Evolutionary conservation across 2,329 filamentous ascomycete species (phyloP).

Genomic region (Cladosporium sp.): DNA sequence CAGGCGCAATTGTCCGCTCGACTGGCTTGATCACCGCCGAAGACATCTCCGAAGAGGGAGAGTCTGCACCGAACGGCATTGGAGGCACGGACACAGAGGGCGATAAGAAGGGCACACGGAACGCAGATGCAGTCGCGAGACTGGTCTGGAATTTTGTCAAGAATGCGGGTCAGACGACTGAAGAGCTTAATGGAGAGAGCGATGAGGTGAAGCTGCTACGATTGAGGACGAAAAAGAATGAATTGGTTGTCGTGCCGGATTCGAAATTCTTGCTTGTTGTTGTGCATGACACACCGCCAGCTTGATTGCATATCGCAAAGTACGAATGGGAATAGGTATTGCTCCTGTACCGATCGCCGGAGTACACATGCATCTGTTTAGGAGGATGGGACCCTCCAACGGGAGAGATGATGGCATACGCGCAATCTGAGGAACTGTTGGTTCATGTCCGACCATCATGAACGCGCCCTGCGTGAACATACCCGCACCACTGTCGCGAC

Average conservation of each 20-base stretch:
- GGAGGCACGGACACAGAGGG: constrained; percentile 22
- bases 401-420: too few relatives aligned
- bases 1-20: constrained; percentile 70
- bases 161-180: constrained; percentile 64
- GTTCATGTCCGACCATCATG: too few relatives aligned
- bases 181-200: constrained; percentile 69
- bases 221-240: constrained; percentile 77
- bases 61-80: constrained; percentile 24
- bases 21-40: constrained; percentile 64
- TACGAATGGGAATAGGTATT: neutral
- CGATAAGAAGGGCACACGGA: constrained; percentile 39
- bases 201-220: constrained; percentile 74
- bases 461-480: too few relatives aligned
- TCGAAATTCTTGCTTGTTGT: constrained; percentile 73
- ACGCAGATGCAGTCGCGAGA: constrained; percentile 66
- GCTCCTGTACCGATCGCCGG: neutral
- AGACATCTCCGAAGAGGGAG: constrained; percentile 44
- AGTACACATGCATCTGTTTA: too few relatives aligned
- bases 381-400: too few relatives aligned
- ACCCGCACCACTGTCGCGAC: too few relatives aligned
- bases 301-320: constrained; percentile 36
- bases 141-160: constrained; percentile 75
- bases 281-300: constrained; percentile 74
- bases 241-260: constrained; percentile 79
- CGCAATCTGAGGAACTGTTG: too few relatives aligned